phyloP scores from a whole-genome alignment of 805 yeast genomes.

The Naumovozyma baii region DNA sequence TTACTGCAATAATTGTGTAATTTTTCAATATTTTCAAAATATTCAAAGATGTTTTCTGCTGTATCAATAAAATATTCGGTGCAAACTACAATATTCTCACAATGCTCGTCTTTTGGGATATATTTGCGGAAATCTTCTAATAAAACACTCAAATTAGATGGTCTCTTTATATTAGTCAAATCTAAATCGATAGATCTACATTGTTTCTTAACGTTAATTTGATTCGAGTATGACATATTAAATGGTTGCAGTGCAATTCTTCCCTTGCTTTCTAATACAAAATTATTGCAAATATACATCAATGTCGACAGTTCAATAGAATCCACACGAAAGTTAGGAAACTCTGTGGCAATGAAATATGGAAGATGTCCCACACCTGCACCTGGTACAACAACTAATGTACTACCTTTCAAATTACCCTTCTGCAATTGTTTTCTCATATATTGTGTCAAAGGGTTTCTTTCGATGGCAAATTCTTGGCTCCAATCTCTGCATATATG shows the following conservation, averaged over 20 bases:
- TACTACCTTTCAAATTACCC: slow-evolving; percentile 29
- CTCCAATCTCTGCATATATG: slow-evolving; percentile 80
- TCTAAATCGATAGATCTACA: slow-evolving; percentile 33
- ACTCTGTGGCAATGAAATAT: slow-evolving; percentile 40
- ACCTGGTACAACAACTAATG: slow-evolving; percentile 71
- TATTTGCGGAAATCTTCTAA: slow-evolving; percentile 61
- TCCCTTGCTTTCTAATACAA: slow-evolving; percentile 33
- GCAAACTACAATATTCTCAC: slow-evolving; percentile 45
- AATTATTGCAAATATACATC: slow-evolving; percentile 64
- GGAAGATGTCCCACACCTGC: slow-evolving; percentile 78
- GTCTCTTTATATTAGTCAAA: slow-evolving; percentile 27
- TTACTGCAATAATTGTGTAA: slow-evolving; percentile 34
- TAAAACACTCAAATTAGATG: slow-evolving; percentile 38
- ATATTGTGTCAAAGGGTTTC: slow-evolving; percentile 45
- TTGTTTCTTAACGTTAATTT: slow-evolving; percentile 40
- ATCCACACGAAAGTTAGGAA: slow-evolving; percentile 43
- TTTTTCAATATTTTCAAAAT: slow-evolving; percentile 53
- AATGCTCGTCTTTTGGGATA: slow-evolving; percentile 20
- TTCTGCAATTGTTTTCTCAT: slow-evolving; percentile 36
- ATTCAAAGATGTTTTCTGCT: slow-evolving; percentile 75
- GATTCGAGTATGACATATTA: slow-evolving; percentile 63
- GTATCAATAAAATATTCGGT: slow-evolving; percentile 83
- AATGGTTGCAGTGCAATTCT: slow-evolving; percentile 37
- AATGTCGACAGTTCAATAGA: slow-evolving; percentile 69
- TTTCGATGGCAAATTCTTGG: slow-evolving; percentile 37